Base-by-base conservation (phyloP, 2,329 filamentous ascomycete genomes). In the Pseudocercospora cruenta region DNA sequence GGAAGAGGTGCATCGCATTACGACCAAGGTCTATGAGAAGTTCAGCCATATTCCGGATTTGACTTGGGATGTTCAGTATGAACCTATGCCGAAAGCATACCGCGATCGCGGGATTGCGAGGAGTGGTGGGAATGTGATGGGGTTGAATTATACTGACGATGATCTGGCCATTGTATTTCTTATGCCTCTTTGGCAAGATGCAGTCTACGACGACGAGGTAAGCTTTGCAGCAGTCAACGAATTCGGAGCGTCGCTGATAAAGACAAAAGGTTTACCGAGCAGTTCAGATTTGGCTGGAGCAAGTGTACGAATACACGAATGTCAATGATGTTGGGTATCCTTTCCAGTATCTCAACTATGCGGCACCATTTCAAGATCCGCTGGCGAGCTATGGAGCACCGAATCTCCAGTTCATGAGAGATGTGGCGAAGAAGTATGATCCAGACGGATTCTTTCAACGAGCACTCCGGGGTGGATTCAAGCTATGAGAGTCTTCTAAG, bases 351-450 rank as follows among this genome's bases (percentile, higher is more conserved):
- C 8, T 64, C 8, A 64, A 53, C 7, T 64, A 57, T 49, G 24
- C 63, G 26, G 64, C 64, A 31, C 62, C 64, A 12, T 67, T 59
- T 26, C 67, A 67, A n/a, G 59, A 58, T 36, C 62, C 64, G 6
- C 26, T 68, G n/a, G 66, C 26, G 14, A 64, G 60, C 4, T 66
- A 70, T 49, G 68, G 63, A n/a, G 65, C 51, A 12, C 14, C 21
- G 10, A 68, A 66, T 43, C 16, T 66, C 19, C 22, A 57, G 24
- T 62, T 62, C 19, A 22, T 70, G 60, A 39, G 51, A 22, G 47
- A 63, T 31, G 55, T 63, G 26, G 45, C 55, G 10, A 62, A 63
- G 45, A 64, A 66, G 63, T 68, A 68, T 61, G 68, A 70, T 33
- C 68, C 68, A 1, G 43, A 66, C 8, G 49, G 53, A 16, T 49